Conservation (phyloP, 225 moss, liverwort and hornwort species). For the Marchantia paleacea region DNA sequence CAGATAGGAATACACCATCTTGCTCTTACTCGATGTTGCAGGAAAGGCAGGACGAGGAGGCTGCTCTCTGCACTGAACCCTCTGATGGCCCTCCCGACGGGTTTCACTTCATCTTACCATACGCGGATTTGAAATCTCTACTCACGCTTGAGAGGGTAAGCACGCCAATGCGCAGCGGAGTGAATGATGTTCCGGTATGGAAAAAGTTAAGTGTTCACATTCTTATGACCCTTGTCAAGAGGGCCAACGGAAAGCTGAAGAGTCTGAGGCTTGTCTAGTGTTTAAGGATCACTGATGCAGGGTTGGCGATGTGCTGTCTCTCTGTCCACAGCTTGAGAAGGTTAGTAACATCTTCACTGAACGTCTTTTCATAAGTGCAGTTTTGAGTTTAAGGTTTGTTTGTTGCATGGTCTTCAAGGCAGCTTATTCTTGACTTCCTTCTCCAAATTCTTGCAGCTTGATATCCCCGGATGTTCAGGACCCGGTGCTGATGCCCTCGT, state of each 20-base stretch:
- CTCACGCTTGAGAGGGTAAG: conserved; percentile 53
- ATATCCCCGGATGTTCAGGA: conserved; percentile 57
- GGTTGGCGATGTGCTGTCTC: conserved; percentile 40
- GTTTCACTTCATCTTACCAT: conserved; percentile 60
- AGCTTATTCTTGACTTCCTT: not conserved
- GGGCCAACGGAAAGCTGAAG: conserved; percentile 55
- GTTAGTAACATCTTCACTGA: conserved; percentile 22
- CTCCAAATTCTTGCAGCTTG: conserved; percentile 46
- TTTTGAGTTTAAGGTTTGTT: not conserved
- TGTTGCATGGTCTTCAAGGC: not conserved
- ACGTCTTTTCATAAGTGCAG: no score
- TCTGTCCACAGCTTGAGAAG: conserved; percentile 61
- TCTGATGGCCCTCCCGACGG: conserved; percentile 46
- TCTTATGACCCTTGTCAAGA: conserved; percentile 45
- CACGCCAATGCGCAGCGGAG: conserved; percentile 51
- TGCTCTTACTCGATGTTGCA: not conserved
- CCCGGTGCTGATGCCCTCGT: conserved; percentile 45
- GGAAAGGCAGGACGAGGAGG: not conserved
- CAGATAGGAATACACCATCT: not conserved
- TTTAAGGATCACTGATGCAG: conserved; percentile 35
- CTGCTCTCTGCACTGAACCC: not conserved
- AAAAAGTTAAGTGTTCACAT: conserved; percentile 51
- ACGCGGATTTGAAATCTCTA: conserved; percentile 53
- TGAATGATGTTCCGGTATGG: conserved; percentile 55
- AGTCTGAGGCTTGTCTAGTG: conserved; percentile 48